phyloP scores from a whole-genome alignment of 75 land plant species.

The Picea sitchensis region DNA sequence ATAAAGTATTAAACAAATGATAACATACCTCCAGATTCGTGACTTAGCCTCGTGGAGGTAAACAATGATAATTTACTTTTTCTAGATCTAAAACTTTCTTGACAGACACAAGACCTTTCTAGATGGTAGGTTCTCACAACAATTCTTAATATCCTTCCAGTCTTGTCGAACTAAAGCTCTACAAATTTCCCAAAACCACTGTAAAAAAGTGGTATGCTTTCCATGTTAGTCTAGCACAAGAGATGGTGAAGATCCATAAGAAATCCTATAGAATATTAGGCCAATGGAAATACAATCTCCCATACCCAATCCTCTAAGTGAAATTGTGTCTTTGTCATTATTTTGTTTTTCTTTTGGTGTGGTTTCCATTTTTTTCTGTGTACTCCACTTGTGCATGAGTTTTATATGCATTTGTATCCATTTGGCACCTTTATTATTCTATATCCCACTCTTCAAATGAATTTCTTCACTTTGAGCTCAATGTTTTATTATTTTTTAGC shows the following conservation, averaged over 20 bases:
- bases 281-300: too few species aligned
- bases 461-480: too few species aligned
- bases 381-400: too few species aligned
- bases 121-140: slow-evolving; percentile 92
- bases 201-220: neutral
- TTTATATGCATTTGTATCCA: too few species aligned
- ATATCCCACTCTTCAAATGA: too few species aligned
- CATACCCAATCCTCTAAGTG: neutral
- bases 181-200: slow-evolving; percentile 99
- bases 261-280: neutral
- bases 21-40: too few species aligned
- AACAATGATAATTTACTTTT: slow-evolving; percentile 93
- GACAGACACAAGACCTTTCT: slow-evolving; percentile 95
- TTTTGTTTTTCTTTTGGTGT: too few species aligned
- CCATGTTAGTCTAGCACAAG: neutral
- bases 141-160: slow-evolving; percentile 93
- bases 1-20: neutral
- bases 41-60: too few species aligned
- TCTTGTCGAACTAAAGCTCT: slow-evolving; percentile 92
- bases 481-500: too few species aligned
- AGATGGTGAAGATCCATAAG: neutral
- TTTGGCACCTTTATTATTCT: too few species aligned
- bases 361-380: slow-evolving; percentile 27
- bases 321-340: too few species aligned
- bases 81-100: slow-evolving; percentile 87